A percentile compares a stretch with the other conserved stretches of the same genome.
phyloP scores from a whole-genome alignment of 2,329 filamentous ascomycete genomes.

The Verticillium alfalfae region DNA sequence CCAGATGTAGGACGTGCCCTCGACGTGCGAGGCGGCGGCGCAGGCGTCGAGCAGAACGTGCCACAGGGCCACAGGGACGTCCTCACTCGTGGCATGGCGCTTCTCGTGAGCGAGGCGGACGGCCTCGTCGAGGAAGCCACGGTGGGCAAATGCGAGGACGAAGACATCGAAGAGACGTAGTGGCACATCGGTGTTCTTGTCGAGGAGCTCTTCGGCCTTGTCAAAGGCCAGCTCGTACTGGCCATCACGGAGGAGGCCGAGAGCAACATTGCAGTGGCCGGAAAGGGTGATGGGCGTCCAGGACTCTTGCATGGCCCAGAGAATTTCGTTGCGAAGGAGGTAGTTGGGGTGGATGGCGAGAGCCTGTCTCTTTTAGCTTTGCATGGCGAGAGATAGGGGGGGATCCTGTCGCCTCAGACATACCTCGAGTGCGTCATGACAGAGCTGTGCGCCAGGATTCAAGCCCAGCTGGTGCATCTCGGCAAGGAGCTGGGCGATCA shows the following conservation, averaged over 20 bases:
- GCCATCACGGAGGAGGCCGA: conserved; percentile 73
- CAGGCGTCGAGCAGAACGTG: conserved; percentile 72
- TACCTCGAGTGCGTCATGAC: conserved; percentile 67
- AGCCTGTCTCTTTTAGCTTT: conserved; percentile 34
- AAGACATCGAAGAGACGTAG: conserved; percentile 76
- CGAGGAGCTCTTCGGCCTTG: conserved; percentile 61
- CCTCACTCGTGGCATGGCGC: conserved; percentile 26
- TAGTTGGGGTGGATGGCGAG: conserved; percentile 85
- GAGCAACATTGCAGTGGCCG: conserved; percentile 61
- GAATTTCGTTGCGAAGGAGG: conserved; percentile 62
- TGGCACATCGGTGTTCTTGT: conserved; percentile 45
- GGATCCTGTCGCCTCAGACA: conserved; percentile 5
- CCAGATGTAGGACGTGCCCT: conserved; percentile 69
- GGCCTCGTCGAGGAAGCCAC: conserved; percentile 72
- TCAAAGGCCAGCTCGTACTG: conserved; percentile 77
- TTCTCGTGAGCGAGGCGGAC: conserved; percentile 61
- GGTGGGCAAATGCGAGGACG: conserved; percentile 65
- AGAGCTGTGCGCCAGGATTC: conserved; percentile 56
- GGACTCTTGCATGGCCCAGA: conserved; percentile 66
- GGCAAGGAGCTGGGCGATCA: conserved; percentile 57
- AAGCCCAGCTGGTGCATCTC: conserved; percentile 65
- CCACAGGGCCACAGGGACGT: conserved; percentile 48
- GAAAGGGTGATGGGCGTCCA: conserved; percentile 62
- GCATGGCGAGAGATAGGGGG: conserved; percentile 1
- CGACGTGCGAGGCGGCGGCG: conserved; percentile 56